A percentile compares a stretch with the other conserved stretches of the same genome.
Evolutionary conservation across 345 rosid genomes (phyloP).

Genomic region (Populus tremula): DNA sequence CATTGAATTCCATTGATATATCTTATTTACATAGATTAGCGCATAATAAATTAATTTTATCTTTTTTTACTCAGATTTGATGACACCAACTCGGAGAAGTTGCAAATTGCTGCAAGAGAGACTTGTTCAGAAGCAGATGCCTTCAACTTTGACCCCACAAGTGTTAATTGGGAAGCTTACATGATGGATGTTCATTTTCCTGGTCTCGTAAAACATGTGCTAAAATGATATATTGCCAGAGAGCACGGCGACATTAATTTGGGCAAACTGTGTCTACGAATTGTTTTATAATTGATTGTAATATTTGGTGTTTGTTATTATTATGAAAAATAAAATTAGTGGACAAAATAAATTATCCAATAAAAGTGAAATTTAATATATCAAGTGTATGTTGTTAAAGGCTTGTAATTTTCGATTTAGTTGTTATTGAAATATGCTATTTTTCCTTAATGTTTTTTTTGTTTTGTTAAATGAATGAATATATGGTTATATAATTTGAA

Average conservation of each 20-base stretch:
- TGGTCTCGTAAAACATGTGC: background rate
- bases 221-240: background rate
- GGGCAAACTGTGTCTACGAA: background rate
- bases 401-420: no score
- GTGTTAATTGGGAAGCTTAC: constrained; percentile 14
- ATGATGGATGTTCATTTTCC: constrained; percentile 10
- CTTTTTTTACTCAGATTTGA: constrained; percentile 7
- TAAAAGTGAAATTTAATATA: no score
- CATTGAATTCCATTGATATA: background rate
- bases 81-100: constrained; percentile 5
- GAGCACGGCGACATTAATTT: no score
- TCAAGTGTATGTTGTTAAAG: no score
- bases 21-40: background rate
- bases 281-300: no score
- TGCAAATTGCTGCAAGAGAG: background rate
- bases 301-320: no score
- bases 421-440: no score
- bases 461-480: no score
- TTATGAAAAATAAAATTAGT: no score
- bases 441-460: no score
- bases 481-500: no score
- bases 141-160: constrained; percentile 7
- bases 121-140: background rate
- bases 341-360: no score
- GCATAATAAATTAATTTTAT: background rate